These are phyloP conservation scores for Backusella parvicylindrica DNA, from an alignment of 192 early-diverging fungal species.

Conservation along the genomic window DNA sequence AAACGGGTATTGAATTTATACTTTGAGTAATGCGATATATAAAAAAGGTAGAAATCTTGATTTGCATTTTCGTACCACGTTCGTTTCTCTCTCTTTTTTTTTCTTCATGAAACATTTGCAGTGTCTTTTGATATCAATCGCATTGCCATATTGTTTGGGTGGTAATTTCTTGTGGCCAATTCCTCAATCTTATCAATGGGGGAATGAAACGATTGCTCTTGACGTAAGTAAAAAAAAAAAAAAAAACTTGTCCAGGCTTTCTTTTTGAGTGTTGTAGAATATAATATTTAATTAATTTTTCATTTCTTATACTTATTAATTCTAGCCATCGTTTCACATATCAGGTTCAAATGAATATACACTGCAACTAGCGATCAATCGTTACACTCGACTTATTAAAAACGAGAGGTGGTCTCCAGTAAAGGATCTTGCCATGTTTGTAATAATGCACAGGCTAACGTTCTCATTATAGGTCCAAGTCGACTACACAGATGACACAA, in stretches of 20 bases:
- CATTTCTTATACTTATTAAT: background rate
- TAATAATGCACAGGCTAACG: background rate
- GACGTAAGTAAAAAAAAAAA: constrained; percentile 14
- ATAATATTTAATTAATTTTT: background rate
- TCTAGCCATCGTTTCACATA: constrained; percentile 24
- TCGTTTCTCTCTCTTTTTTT: background rate
- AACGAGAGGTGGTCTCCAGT: constrained; percentile 34
- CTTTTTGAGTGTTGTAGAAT: background rate
- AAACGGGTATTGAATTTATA: background rate
- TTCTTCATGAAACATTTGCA: constrained; percentile 3
- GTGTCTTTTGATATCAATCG: background rate
- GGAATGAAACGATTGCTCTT: constrained; percentile 7
- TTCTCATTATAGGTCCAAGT: constrained; percentile 17
- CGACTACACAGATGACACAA: background rate
- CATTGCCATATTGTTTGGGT: background rate
- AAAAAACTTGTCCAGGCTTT: background rate
- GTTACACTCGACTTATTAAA: constrained; percentile 26
- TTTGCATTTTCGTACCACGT: background rate
- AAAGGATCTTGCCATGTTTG: background rate
- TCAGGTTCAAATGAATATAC: constrained; percentile 10
- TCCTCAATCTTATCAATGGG: constrained; percentile 16
- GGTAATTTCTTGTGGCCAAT: constrained; percentile 8
- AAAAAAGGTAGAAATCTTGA: background rate
- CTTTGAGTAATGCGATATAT: background rate
- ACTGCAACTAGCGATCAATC: constrained; percentile 22